phyloP scores from a whole-genome alignment of 2,329 filamentous ascomycete genomes.

The Fusarium miscanthi region DNA sequence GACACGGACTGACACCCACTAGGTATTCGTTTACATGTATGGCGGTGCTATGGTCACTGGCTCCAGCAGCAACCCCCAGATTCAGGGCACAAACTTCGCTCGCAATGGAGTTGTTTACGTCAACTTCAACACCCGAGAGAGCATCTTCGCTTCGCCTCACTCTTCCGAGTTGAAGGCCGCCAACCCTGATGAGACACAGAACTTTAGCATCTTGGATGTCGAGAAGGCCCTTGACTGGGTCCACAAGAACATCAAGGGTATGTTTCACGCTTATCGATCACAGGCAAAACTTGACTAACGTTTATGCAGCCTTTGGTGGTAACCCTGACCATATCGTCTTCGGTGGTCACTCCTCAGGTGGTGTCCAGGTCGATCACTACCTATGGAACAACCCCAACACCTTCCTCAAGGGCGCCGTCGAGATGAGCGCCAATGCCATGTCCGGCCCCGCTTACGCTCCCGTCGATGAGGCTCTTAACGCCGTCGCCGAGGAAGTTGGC shows the following conservation, averaged over 20 bases:
- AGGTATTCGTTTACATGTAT: slow-evolving; percentile 56
- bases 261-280: not conserved
- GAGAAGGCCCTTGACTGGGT: slow-evolving; percentile 45
- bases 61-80: slow-evolving; percentile 54
- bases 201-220: slow-evolving; percentile 43
- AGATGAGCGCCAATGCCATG: slow-evolving; percentile 57
- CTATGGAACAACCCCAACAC: slow-evolving; percentile 55
- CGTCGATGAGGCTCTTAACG: slow-evolving; percentile 50
- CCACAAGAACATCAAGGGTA: slow-evolving; percentile 39
- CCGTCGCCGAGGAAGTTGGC: slow-evolving; percentile 51
- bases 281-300: not conserved
- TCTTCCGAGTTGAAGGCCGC: slow-evolving; percentile 50
- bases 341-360: slow-evolving; percentile 55
- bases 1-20: not conserved
- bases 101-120: slow-evolving; percentile 52
- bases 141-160: slow-evolving; percentile 57
- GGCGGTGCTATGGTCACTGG: slow-evolving; percentile 50
- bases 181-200: slow-evolving; percentile 35
- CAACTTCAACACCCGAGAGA: slow-evolving; percentile 55
- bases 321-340: slow-evolving; percentile 59
- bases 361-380: slow-evolving; percentile 55
- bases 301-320: slow-evolving; percentile 53
- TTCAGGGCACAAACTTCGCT: slow-evolving; percentile 52
- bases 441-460: slow-evolving; percentile 55
- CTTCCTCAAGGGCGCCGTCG: slow-evolving; percentile 52